Conservation (phyloP, 129 eudicot genomes). For the Apium graveolens region DNA sequence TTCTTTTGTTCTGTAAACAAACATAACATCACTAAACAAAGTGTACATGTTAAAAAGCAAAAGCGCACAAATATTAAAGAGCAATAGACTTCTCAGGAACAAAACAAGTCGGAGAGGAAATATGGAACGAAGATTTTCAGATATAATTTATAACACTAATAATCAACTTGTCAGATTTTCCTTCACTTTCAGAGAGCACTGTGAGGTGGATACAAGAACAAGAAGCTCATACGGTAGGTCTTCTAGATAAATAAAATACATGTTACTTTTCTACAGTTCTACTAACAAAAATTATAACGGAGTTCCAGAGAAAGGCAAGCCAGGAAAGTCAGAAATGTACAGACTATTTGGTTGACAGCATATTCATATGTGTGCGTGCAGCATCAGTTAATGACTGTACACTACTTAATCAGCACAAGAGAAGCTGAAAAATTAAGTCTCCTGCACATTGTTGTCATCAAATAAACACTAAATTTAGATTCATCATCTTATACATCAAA, state of each 20-base stretch:
- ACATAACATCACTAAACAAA: not conserved
- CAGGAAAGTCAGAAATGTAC: not conserved
- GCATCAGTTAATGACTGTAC: not conserved
- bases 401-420: not conserved
- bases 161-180: not conserved
- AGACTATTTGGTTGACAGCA: not conserved
- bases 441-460: not conserved
- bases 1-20: constrained; percentile 53
- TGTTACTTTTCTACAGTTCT: not conserved
- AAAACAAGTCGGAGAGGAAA: not conserved
- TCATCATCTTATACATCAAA: not conserved
- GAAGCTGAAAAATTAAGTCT: not conserved
- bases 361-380: not conserved
- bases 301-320: not conserved
- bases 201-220: not conserved
- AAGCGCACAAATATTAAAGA: not conserved
- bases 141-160: not conserved
- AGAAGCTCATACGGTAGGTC: not conserved
- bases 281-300: not conserved
- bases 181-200: not conserved
- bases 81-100: not conserved
- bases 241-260: not conserved
- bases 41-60: not conserved
- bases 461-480: not conserved
- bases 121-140: not conserved